Conservation (phyloP, 768 basidiomycete genomes). For the Cystofilobasidium bisporidii region DNA sequence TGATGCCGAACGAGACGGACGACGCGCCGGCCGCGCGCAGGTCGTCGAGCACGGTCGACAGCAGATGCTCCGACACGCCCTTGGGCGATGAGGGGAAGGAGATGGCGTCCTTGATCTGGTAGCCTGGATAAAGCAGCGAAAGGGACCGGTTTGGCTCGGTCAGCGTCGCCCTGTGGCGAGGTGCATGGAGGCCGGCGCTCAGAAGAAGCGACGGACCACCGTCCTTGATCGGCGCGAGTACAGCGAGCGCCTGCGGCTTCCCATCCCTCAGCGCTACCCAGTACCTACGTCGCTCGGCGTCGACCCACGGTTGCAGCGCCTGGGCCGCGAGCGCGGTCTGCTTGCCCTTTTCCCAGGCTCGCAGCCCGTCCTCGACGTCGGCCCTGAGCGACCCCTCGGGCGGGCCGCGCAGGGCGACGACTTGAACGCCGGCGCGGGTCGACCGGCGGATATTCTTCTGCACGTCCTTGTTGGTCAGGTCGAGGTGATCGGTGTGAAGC, state of each 20-base stretch:
- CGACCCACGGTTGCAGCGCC: background rate
- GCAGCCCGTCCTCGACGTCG: background rate
- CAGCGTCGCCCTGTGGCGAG: too few relatives aligned
- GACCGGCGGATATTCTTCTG: background rate
- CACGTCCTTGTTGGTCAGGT: background rate
- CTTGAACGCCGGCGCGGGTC: background rate
- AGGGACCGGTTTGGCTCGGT: too few relatives aligned
- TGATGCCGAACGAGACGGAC: background rate
- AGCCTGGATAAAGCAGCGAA: background rate
- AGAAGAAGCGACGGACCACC: background rate
- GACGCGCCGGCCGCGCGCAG: background rate
- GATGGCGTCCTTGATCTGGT: background rate
- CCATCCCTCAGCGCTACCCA: background rate
- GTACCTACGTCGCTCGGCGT: background rate
- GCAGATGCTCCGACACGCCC: background rate
- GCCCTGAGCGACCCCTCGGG: background rate
- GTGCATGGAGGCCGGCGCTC: too few relatives aligned
- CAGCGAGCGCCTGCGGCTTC: background rate
- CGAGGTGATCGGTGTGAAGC: background rate
- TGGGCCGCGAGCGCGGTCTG: background rate
- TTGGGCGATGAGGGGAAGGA: background rate
- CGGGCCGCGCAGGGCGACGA: background rate
- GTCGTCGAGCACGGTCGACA: background rate
- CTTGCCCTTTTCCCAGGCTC: background rate
- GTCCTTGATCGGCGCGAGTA: background rate